These are phyloP conservation scores for Microdochium trichocladiopsis DNA, from an alignment of 2,329 filamentous ascomycete genomes.

Conservation along the genomic window DNA sequence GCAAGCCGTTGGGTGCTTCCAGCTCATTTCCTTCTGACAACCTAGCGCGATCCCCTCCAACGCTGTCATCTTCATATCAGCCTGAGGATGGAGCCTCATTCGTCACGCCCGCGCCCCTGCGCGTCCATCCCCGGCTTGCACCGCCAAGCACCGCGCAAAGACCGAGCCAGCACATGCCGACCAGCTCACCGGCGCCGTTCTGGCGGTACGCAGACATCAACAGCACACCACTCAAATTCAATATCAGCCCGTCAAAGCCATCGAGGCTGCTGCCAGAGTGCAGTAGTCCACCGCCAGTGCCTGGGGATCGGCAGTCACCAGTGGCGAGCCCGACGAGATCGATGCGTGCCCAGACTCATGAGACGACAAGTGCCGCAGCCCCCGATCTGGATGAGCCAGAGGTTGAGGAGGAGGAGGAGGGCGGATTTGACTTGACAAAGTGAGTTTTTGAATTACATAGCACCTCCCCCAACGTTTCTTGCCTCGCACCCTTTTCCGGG, in stretches of 20 bases:
- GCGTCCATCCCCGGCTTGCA: constrained; percentile 66
- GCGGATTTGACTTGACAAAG: constrained; percentile 1
- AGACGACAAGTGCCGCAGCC: constrained; percentile 4
- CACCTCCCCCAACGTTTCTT: too few species aligned
- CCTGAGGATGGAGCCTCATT: constrained; percentile 55
- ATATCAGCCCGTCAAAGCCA: constrained; percentile 52
- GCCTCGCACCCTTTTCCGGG: neutral
- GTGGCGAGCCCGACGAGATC: constrained; percentile 42
- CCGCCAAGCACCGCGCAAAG: constrained; percentile 76
- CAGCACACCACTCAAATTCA: constrained; percentile 61
- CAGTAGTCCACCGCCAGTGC: constrained; percentile 47
- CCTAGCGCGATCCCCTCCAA: constrained; percentile 48
- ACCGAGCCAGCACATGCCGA: constrained; percentile 80
- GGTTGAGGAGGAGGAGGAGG: neutral
- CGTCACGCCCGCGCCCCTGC: constrained; percentile 66
- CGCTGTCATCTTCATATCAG: constrained; percentile 54
- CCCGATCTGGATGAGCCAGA: neutral
- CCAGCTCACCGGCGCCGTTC: constrained; percentile 78
- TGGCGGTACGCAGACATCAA: constrained; percentile 79
- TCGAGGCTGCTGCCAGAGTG: constrained; percentile 36
- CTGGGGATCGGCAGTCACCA: constrained; percentile 38
- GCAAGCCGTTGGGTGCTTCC: constrained; percentile 34
- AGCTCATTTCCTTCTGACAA: constrained; percentile 41
- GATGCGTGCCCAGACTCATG: constrained; percentile 15
- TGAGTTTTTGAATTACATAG: neutral